phyloP scores from a whole-genome alignment of 1,139 yeast species.

The Scheffersomyces insectosa region DNA sequence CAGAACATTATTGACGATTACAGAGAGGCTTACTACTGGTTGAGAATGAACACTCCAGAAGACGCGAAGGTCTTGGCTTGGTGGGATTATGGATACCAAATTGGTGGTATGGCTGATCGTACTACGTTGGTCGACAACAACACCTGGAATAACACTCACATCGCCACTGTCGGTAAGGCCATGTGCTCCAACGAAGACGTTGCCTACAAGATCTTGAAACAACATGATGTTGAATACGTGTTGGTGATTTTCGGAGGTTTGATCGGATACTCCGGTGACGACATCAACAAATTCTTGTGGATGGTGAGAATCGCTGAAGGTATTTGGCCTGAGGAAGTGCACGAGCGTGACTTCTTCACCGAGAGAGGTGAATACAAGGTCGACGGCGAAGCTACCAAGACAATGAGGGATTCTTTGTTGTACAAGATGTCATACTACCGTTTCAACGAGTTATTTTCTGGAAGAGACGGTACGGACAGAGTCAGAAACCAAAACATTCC shows the following conservation, averaged over 20 bases:
- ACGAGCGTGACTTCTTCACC: constrained; percentile 82
- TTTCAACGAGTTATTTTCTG: constrained; percentile 71
- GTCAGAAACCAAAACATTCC: constrained; percentile 83
- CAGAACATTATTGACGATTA: constrained; percentile 89
- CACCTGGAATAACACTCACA: constrained; percentile 99
- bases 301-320: constrained; percentile 99
- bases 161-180: constrained; percentile 99
- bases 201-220: constrained; percentile 82
- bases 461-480: constrained; percentile 76
- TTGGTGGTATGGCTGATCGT: constrained; percentile 99
- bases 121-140: constrained; percentile 98
- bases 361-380: constrained; percentile 85
- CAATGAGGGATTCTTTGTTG: constrained; percentile 90
- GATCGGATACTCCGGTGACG: constrained; percentile 94
- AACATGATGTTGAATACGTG: constrained; percentile 94
- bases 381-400: constrained; percentile 74
- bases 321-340: constrained; percentile 97
- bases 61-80: constrained; percentile 97
- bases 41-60: constrained; percentile 95
- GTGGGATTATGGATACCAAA: constrained; percentile 99
- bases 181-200: constrained; percentile 89
- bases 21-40: constrained; percentile 99
- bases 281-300: constrained; percentile 95
- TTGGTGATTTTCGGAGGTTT: constrained; percentile 93
- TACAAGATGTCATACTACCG: constrained; percentile 94